phyloP scores from a whole-genome alignment of 1,139 yeast genomes.

The Yamadazyma triangularis region DNA sequence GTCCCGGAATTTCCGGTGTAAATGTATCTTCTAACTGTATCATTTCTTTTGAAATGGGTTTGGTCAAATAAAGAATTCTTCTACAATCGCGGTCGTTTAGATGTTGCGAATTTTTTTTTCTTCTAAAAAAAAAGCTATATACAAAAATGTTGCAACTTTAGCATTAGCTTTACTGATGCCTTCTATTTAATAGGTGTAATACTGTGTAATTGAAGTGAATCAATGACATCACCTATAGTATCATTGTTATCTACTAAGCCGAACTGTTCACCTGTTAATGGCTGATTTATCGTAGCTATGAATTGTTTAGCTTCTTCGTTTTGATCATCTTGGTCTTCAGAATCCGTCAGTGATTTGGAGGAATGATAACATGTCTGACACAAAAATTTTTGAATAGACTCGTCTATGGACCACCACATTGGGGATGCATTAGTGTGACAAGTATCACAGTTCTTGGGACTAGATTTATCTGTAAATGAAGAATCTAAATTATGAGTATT shows the following conservation, averaged over 20 bases:
- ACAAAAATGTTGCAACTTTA: too few species aligned
- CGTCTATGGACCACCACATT: conserved; percentile 31
- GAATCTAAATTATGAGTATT: conserved; percentile 1
- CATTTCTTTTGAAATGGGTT: too few species aligned
- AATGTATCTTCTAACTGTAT: conserved; percentile 41
- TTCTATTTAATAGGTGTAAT: too few species aligned
- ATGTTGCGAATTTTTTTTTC: too few species aligned
- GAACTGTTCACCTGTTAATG: conserved; percentile 29
- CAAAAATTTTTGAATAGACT: conserved; percentile 7
- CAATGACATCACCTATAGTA: conserved; percentile 12
- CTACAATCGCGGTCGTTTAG: too few species aligned
- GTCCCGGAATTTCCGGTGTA: conserved; percentile 84
- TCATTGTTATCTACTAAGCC: conserved; percentile 30
- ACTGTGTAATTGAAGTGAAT: too few species aligned
- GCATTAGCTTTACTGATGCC: too few species aligned
- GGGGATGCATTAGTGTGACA: conserved; percentile 32
- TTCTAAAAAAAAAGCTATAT: too few species aligned
- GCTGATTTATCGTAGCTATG: conserved; percentile 23
- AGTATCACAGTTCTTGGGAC: conserved; percentile 12
- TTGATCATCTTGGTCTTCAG: conserved; percentile 4
- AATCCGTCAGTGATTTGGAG: conserved; percentile 4
- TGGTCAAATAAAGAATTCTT: too few species aligned
- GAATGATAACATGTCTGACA: conserved; percentile 34
- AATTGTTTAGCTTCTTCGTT: conserved; percentile 9
- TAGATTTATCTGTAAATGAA: background rate